Evolutionary conservation across 306 rosid species (phyloP), one percentile per base, ranked within the genome.

Genomic region (Prunus davidiana): DNA sequence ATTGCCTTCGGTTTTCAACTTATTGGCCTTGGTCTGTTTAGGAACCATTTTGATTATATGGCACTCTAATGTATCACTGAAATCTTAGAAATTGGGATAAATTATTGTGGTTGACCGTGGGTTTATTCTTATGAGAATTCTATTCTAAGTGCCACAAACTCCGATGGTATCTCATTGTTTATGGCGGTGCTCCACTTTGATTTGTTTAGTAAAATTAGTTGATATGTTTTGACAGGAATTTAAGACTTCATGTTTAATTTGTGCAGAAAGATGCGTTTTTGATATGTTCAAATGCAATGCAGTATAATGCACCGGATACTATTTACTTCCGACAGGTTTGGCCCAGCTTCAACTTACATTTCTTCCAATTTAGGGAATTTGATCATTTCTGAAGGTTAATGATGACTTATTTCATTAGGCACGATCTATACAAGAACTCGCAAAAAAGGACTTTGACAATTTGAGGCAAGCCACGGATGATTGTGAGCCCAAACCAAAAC

Each of bases 221-320:
- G 24, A 51, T 50, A 25, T 75, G 32, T 28, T 60, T 64, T 65
- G 56, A 72, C 14, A 20, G 56, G 76, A 78, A 49, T 71, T 73
- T 79, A 64, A 78, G 62, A 71, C 69, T 43, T 70, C 14, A 76
- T 78, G 19, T 79, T 70, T 81, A 73, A 78, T 80, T 78, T 70
- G 75, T 86, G 96, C 97, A 95, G 97, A 83, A 83, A 41, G 98
- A 95, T 12, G 91, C 90, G 78, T 72, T 89, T 74, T 85, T 95
- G 86, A 87, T 95, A 83, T 92, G 93, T 84, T 86, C 97, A 77
- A 95, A 95, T 84, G 98, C 96, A 28, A 95, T 92, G 98, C 88
- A 88, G 80, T 92, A 95, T 65, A 95, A 95, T 78, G 86, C 91
- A 55, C 38, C 89, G 11, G 96, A 90, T 80, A 90, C 98, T 20